Conservation (phyloP, 352 stramenopile genomes). For the Halophytophthora polymorphica region DNA sequence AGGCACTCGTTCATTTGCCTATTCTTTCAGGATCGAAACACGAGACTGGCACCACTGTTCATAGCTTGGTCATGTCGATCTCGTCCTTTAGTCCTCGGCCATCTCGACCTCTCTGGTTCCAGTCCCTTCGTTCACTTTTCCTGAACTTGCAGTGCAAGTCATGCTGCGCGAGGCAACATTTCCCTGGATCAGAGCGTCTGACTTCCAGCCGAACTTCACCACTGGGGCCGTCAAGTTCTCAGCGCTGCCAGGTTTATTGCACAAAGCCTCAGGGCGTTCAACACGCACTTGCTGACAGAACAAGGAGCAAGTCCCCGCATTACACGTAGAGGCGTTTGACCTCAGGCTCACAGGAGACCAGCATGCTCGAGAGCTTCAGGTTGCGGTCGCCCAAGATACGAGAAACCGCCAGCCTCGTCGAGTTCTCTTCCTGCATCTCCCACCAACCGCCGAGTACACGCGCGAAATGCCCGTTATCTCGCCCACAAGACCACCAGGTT, state of each 20-base stretch:
- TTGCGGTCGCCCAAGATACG: slow-evolving; percentile 56
- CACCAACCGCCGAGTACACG: slow-evolving; percentile 51
- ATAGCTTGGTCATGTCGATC: slow-evolving; percentile 63
- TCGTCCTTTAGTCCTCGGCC: slow-evolving; percentile 24
- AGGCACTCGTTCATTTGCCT: too few species aligned
- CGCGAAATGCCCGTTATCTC: slow-evolving; percentile 44
- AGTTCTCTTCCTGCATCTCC: slow-evolving; percentile 20
- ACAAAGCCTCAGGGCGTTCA: slow-evolving; percentile 59
- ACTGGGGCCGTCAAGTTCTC: slow-evolving; percentile 63
- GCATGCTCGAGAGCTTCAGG: slow-evolving; percentile 39
- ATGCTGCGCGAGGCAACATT: background rate
- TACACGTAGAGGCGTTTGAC: slow-evolving; percentile 33
- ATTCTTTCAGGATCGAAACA: too few species aligned
- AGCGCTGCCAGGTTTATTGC: slow-evolving; percentile 43
- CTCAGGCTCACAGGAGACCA: slow-evolving; percentile 58
- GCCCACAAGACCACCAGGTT: slow-evolving; percentile 45
- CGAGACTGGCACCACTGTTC: background rate
- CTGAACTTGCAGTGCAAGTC: background rate
- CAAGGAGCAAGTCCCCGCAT: slow-evolving; percentile 46
- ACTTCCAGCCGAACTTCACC: slow-evolving; percentile 46
- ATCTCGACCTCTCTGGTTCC: slow-evolving; percentile 9
- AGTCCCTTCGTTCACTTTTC: slow-evolving; percentile 10
- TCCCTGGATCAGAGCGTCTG: slow-evolving; percentile 13
- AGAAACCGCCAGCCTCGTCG: slow-evolving; percentile 53
- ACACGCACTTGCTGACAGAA: slow-evolving; percentile 67